phyloP scores from a whole-genome alignment of 345 rosid genomes.

The Syzygium aromaticum region DNA sequence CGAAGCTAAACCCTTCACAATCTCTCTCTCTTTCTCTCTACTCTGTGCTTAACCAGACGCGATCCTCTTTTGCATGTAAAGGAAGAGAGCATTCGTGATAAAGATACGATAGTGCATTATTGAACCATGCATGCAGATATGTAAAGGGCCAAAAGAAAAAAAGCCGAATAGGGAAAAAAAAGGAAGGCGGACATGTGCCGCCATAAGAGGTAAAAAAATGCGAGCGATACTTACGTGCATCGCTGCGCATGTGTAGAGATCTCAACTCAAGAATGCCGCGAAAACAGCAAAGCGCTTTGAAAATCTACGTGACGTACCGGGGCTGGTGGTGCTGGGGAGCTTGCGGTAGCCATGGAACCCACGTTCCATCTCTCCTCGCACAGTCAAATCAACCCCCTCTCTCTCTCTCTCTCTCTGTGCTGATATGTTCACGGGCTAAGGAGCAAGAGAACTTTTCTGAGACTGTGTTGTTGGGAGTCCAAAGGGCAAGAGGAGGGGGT shows the following conservation, averaged over 20 bases:
- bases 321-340: background rate
- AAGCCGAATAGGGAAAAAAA: background rate
- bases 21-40: background rate
- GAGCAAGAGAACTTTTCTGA: background rate
- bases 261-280: background rate
- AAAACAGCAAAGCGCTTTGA: background rate
- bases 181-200: background rate
- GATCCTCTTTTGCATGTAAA: background rate
- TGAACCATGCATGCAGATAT: background rate
- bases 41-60: background rate
- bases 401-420: background rate
- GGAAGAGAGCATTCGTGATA: background rate
- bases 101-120: background rate
- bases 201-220: background rate
- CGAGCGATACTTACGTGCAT: background rate
- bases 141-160: background rate
- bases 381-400: background rate
- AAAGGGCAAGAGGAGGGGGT: background rate
- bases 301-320: background rate
- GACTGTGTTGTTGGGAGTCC: background rate
- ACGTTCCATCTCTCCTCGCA: slow-evolving; percentile 2
- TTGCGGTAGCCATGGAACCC: slow-evolving; percentile 15
- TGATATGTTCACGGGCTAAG: background rate
- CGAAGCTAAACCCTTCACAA: background rate
- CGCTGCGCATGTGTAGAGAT: background rate